Percentiles rank a stretch among this genome's conserved stretches.
phyloP scores from a whole-genome alignment of 257 asterid genomes.

The Ballota nigra region DNA sequence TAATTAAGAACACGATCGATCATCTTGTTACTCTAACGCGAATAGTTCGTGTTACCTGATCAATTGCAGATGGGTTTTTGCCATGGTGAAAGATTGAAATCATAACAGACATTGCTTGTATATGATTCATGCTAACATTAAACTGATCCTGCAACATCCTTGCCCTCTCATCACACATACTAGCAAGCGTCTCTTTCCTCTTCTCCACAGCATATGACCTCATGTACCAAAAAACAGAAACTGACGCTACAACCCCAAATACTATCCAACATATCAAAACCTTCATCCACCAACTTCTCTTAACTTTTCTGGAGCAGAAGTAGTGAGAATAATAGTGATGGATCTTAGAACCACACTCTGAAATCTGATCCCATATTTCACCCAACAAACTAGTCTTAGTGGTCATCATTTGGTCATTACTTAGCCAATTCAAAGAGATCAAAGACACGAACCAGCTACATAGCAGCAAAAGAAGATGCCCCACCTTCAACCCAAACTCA shows the following conservation, averaged over 20 bases:
- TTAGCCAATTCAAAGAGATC: constrained; percentile 68
- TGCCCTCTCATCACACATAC: constrained; percentile 98
- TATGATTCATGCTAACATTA: constrained; percentile 91
- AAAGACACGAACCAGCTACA: constrained; percentile 71
- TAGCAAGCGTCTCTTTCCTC: constrained; percentile 82
- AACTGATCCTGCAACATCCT: constrained; percentile 98
- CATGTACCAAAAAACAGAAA: constrained; percentile 51
- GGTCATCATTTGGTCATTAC: constrained; percentile 68
- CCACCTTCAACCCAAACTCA: constrained; percentile 84
- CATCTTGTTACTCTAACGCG: not conserved
- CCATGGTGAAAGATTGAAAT: constrained; percentile 90
- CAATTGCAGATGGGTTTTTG: constrained; percentile 83
- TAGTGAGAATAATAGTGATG: constrained; percentile 55
- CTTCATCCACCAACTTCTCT: constrained; percentile 64
- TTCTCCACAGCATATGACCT: constrained; percentile 57
- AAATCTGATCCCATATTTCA: constrained; percentile 55
- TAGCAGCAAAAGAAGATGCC: constrained; percentile 64
- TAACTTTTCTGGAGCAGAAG: constrained; percentile 46
- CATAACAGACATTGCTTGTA: constrained; percentile 94
- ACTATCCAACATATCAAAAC: constrained; percentile 52
- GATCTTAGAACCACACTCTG: constrained; percentile 46
- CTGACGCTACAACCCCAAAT: constrained; percentile 36
- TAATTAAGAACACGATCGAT: not conserved
- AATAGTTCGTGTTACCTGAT: constrained; percentile 55
- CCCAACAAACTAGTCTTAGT: constrained; percentile 57